Evolutionary conservation across 2,329 filamentous ascomycete genomes (phyloP), one percentile per base, ranked within the genome.

Genomic region (Helotiales sp.): DNA sequence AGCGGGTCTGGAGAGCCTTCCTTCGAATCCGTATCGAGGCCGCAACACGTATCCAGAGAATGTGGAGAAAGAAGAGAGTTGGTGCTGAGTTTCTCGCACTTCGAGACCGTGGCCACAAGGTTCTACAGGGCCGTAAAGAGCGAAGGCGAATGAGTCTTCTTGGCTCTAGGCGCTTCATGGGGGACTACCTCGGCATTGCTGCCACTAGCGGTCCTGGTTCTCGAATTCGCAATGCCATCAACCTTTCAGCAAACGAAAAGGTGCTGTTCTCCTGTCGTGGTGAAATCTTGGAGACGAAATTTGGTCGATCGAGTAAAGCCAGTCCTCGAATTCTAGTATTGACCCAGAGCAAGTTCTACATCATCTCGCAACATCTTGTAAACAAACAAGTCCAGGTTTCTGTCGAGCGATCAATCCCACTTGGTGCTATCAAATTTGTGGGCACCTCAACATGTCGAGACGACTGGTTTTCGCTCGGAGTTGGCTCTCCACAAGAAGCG

Each of bases 1-100:
- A 99, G 81, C 88, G 96, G 73, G 96, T 97, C 77, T 99, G 96
- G 96, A 88, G 96, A 75, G 97, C 96, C 61, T 98, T 97, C 77
- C 86, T 98, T 47, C 90, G 95, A 5, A 98, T 98, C 80, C 89
- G 96, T 52, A 91, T 89, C 28, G 96, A 99, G 80, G 96, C 93
- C 67, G 96, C 96, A 6, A 97, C 91, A 15, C 89, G 96, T 37
- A 98, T 99, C 72, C 96, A 98, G 78, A 87, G 93, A 49, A 94
- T 97, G 83, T 99, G 94, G 94, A 88, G 95, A 75, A 94, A 96
- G 81, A 94, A 96, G 82, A 92, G 91, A 66, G 92, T 93, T 15
- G 95, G 95, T 49, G 90, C 93, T 52, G 94, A 97, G 78, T 97
- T 93, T 76, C 85, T 97, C 64, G 89, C 96, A 76, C 83, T 97